Evolutionary conservation across 768 basidiomycete genomes (phyloP), one percentile per base, ranked within the genome.

Genomic region (Podaxis pistillaris): DNA sequence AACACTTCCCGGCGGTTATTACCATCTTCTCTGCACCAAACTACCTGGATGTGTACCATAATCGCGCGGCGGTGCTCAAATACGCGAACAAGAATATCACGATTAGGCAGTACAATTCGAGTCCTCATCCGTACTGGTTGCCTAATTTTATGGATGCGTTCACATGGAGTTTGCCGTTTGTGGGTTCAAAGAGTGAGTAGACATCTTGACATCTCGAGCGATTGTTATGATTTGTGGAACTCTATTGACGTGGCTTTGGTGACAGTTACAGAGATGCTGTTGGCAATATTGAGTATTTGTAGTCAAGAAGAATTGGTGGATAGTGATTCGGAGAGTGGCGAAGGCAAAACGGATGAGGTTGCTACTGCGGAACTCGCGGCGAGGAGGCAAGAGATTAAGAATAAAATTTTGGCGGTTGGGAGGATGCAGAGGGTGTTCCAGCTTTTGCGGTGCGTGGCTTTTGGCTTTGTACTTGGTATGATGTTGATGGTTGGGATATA

Each of bases 141-240:
- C 96, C 96, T 0, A 97, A 97, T 77, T 97, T 97, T 69, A 96
- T 96, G 86, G 93, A 98, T 70, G 95, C 94, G 33, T 98, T 98
- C 72, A 96, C 95, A 11, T 98, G 96, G 96, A 93, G 91, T 81
- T 73, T 98, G 61, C 96, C 96, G 0, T 98, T 98, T 72, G 95
- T 98, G 4, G 96, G 95, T 57, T 88, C 93, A 66, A 98, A 98
- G 79, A 97, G 96, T 96, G 64, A 59, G 92, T 78, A 24, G 3
- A 41, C 38, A 11, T 36, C 47, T 56, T n/a, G 22, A 12, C 1
- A 56, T 53, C 3, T 19, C 53, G 5, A 26, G 49, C 49, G 40
- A 13, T 46, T 38, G 56, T 37, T 33, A n/a, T 9, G 13, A 62
- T 56, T 36, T 7, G 6, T 30, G 28, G 28, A 30, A 30, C 7